phyloP scores from a whole-genome alignment of 2,329 filamentous ascomycete species.

The Ophiocordyceps robertsii region DNA sequence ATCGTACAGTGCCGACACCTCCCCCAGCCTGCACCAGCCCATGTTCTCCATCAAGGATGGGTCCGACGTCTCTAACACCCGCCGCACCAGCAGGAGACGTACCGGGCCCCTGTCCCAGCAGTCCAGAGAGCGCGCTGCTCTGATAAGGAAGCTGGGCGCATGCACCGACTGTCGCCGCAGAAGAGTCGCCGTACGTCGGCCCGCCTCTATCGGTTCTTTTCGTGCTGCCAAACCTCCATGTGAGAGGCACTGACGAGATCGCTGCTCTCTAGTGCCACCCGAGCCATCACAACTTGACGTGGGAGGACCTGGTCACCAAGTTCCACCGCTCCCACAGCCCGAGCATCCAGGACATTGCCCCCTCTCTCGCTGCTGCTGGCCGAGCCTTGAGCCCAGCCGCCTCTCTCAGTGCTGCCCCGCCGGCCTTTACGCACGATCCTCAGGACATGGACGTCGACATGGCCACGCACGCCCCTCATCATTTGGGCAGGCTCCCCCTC shows the following conservation, averaged over 20 bases:
- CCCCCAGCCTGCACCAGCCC: slow-evolving; percentile 34
- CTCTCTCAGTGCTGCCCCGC: slow-evolving; percentile 19
- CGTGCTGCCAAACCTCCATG: not conserved
- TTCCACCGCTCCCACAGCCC: slow-evolving; percentile 40
- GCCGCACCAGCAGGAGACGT: slow-evolving; percentile 42
- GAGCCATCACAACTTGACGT: slow-evolving; percentile 46
- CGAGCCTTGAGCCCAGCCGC: slow-evolving; percentile 32
- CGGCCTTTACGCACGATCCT: slow-evolving; percentile 28
- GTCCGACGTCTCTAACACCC: slow-evolving; percentile 36
- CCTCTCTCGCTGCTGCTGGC: slow-evolving; percentile 23
- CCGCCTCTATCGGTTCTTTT: not conserved
- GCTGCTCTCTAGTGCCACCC: slow-evolving; percentile 36
- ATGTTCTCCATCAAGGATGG: slow-evolving; percentile 44
- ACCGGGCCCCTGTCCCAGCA: slow-evolving; percentile 45
- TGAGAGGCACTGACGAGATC: not conserved
- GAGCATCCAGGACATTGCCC: slow-evolving; percentile 33
- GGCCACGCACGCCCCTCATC: slow-evolving; percentile 13
- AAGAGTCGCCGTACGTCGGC: slow-evolving; percentile 41
- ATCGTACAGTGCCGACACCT: slow-evolving; percentile 39
- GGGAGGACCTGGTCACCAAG: slow-evolving; percentile 43
- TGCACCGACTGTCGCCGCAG: slow-evolving; percentile 41
- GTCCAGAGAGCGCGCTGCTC: slow-evolving; percentile 43
- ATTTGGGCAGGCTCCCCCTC: slow-evolving; percentile 23
- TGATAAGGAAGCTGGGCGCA: slow-evolving; percentile 46
- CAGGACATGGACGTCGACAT: slow-evolving; percentile 45